A percentile compares a stretch with the other conserved stretches of the same genome.
Evolutionary conservation across 345 rosid species (phyloP).

Genomic region (Boechera stricta): DNA sequence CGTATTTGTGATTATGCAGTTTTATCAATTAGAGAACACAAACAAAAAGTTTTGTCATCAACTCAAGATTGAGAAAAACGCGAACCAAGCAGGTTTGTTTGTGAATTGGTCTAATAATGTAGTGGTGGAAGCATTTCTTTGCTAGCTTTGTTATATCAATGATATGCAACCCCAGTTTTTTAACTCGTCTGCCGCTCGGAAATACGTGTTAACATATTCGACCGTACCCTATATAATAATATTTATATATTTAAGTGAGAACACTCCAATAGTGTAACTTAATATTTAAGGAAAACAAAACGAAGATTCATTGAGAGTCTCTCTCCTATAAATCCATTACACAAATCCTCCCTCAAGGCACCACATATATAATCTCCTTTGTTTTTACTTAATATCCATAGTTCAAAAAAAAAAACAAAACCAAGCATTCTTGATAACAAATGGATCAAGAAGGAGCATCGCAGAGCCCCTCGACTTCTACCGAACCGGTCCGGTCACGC

Average conservation of each 20-base stretch:
- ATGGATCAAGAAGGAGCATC: constrained; percentile 78
- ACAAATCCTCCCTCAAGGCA: constrained; percentile 13
- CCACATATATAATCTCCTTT: constrained; percentile 25
- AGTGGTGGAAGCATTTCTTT: constrained; percentile 8
- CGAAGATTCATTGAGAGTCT: background rate
- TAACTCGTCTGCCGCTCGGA: background rate
- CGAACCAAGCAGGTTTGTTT: background rate
- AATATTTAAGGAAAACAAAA: constrained; percentile 32
- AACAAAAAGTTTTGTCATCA: no score
- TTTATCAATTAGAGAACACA: background rate
- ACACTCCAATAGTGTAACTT: constrained; percentile 31
- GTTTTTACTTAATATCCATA: constrained; percentile 39
- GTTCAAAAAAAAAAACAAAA: background rate
- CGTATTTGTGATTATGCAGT: background rate
- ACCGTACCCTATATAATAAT: constrained; percentile 30
- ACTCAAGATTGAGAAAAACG: background rate
- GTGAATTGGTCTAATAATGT: constrained; percentile 14
- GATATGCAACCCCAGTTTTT: constrained; percentile 9
- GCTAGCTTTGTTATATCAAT: constrained; percentile 8
- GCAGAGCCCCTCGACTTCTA: constrained; percentile 53
- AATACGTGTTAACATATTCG: constrained; percentile 40
- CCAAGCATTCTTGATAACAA: constrained; percentile 8
- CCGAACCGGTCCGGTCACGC: constrained; percentile 84
- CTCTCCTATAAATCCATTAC: constrained; percentile 33
- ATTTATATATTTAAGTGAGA: constrained; percentile 10